Base-by-base conservation (phyloP, 2,329 filamentous ascomycete species). In the Ceratocystis papillata region DNA sequence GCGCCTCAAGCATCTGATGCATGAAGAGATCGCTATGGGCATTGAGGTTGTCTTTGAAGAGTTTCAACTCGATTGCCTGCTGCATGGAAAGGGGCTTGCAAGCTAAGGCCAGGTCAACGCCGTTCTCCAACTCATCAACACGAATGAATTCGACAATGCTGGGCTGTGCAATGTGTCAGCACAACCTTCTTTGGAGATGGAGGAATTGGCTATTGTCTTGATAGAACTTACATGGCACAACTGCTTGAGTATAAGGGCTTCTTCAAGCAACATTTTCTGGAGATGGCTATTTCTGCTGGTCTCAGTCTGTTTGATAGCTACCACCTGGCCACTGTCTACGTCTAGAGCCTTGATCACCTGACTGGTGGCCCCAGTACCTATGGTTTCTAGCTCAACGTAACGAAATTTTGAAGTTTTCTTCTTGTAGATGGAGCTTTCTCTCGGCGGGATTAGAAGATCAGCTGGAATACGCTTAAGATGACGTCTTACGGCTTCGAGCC, bases 1-100 rank as follows among this genome's bases (percentile, higher is more conserved):
- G 63, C 5, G 63, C 63, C 15, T 60, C 53, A 6, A 65, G 48
- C 46, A 67, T 63, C 44, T 67, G 60, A 10, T 59, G 66, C 33
- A 65, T 28, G 8, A 67, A 60, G 10, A 55, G 66, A n/a, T 45
- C n/a, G 7, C 30, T 63, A 12, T 59, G 55, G 30, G 30, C 3
- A 37, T 59, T n/a, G 55, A 59, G 28, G 20, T 59, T 15, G 55
- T 37, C n/a, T 17, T 59, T 30, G 30, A 59, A 59, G 55, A 59
- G 10, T 8, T 20, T 59, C 5, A 59, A n/a, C 8, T 37, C 30
- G 1, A 37, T 37, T 28, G 55, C 55, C 33, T 59, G 28, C 28
- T n/a, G 55, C 28, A 59, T 17, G 2, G 55, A 33, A 37, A 33
- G 30, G 12, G 55, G 53, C 25, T 65, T 65, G 48, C 33, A 65